Conservation (phyloP, 1,284 basidiomycete species). For the Malassezia furfur region DNA sequence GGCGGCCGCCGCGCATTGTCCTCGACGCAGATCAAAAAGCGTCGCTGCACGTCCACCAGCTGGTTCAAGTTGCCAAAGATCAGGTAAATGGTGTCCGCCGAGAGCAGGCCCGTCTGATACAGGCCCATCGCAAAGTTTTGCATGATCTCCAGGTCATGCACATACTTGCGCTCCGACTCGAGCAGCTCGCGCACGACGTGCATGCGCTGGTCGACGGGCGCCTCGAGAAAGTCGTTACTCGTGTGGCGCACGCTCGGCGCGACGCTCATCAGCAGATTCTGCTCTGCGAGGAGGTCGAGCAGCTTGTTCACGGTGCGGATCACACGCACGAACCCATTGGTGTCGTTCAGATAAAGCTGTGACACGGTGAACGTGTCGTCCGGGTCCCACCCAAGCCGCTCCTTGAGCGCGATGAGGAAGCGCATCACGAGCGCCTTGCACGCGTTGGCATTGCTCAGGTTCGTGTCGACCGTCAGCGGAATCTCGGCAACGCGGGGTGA, state of each 20-base stretch:
- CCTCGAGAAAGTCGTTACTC: constrained; percentile 28
- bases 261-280: constrained; percentile 58
- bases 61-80: constrained; percentile 93
- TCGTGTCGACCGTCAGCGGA: constrained; percentile 52
- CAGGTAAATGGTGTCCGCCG: constrained; percentile 85
- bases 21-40: constrained; percentile 79
- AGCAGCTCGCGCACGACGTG: constrained; percentile 78
- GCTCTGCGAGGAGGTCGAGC: constrained; percentile 67
- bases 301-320: constrained; percentile 83
- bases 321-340: constrained; percentile 86
- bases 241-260: neutral
- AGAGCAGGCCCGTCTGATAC: constrained; percentile 69
- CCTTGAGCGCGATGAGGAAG: constrained; percentile 54
- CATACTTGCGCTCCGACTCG: constrained; percentile 92
- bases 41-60: constrained; percentile 89
- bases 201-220: constrained; percentile 56
- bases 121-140: constrained; percentile 53
- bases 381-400: constrained; percentile 51
- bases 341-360: constrained; percentile 70
- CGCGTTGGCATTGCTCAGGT: constrained; percentile 63
- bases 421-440: constrained; percentile 54
- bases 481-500: constrained; percentile 55
- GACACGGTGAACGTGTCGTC: constrained; percentile 59
- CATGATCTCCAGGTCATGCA: constrained; percentile 93
- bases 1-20: constrained; percentile 54